These are phyloP conservation scores for Dothiorella sarmentorum DNA, from an alignment of 2,329 filamentous ascomycete species.

Conservation along the genomic window DNA sequence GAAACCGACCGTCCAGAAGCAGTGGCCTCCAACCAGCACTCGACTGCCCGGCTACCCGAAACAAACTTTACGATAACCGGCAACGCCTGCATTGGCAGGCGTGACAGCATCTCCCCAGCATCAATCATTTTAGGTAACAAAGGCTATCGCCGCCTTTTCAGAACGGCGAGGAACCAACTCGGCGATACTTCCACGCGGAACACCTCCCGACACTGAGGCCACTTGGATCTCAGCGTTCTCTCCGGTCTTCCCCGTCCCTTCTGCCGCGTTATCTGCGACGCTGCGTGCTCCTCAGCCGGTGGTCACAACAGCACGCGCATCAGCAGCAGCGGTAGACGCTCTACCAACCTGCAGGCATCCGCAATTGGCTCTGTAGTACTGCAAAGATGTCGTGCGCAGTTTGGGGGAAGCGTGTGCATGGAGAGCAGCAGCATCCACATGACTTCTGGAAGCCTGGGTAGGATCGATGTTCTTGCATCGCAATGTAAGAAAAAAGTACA, in stretches of 20 bases:
- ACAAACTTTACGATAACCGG: slow-evolving; percentile 4
- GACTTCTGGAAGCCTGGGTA: not conserved
- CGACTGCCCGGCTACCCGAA: not conserved
- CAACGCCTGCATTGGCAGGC: slow-evolving; percentile 4
- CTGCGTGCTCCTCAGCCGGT: not conserved
- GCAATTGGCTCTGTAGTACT: not conserved
- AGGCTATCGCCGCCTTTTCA: not conserved
- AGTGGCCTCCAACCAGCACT: slow-evolving; percentile 1
- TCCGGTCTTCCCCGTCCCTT: not conserved
- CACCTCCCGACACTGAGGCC: not conserved
- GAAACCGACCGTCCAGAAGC: not conserved
- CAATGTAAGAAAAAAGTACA: not conserved
- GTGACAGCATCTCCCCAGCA: not conserved
- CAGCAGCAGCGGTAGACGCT: not conserved
- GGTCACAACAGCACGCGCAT: not conserved
- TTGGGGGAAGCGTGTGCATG: not conserved
- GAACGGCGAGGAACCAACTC: not conserved
- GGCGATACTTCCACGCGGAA: not conserved
- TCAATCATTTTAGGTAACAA: not conserved
- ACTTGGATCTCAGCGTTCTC: not conserved
- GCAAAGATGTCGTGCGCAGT: not conserved
- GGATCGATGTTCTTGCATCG: not conserved
- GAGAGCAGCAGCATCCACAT: not conserved
- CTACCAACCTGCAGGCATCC: slow-evolving; percentile 5
- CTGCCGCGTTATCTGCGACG: not conserved